These are phyloP conservation scores for Jaltomata sinuosa DNA, from an alignment of 257 asterid species.

Conservation along the genomic window DNA sequence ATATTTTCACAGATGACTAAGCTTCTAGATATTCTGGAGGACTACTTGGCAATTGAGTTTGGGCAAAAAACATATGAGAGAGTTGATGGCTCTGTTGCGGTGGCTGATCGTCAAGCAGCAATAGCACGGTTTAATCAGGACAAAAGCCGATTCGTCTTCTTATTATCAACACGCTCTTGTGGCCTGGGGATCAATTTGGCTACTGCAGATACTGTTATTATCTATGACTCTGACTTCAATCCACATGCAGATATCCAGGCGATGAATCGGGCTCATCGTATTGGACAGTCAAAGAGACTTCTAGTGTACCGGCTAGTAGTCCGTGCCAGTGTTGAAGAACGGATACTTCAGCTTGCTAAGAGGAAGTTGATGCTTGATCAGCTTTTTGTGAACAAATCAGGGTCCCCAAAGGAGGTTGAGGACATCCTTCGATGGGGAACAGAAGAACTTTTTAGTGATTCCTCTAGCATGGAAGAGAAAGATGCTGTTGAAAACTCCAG, in stretches of 20 bases:
- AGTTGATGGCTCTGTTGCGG: constrained; percentile 96
- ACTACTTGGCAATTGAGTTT: constrained; percentile 78
- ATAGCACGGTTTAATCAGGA: constrained; percentile 96
- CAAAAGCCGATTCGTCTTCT: constrained; percentile 83
- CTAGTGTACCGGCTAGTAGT: constrained; percentile 94
- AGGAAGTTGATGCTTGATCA: constrained; percentile 97
- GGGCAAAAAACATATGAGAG: constrained; percentile 92
- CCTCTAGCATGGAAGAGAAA: constrained; percentile 35
- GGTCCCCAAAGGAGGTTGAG: constrained; percentile 91
- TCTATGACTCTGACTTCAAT: constrained; percentile 95
- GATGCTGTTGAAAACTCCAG: constrained; percentile 42
- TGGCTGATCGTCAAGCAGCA: constrained; percentile 83
- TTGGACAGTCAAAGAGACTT: constrained; percentile 92
- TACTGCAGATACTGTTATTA: constrained; percentile 94
- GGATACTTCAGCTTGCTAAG: constrained; percentile 97
- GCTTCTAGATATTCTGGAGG: constrained; percentile 93
- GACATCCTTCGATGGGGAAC: constrained; percentile 98
- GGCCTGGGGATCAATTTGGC: constrained; percentile 99
- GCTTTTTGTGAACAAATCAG: constrained; percentile 90
- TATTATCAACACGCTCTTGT: constrained; percentile 92
- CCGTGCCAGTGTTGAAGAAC: constrained; percentile 99
- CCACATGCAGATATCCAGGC: constrained; percentile 99
- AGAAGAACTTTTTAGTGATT: constrained; percentile 85
- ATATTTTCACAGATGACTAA: constrained; percentile 97
- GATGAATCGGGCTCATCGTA: constrained; percentile 96